Base-by-base conservation (phyloP, 352 stramenopile species). In the Plasmopara muralis region DNA sequence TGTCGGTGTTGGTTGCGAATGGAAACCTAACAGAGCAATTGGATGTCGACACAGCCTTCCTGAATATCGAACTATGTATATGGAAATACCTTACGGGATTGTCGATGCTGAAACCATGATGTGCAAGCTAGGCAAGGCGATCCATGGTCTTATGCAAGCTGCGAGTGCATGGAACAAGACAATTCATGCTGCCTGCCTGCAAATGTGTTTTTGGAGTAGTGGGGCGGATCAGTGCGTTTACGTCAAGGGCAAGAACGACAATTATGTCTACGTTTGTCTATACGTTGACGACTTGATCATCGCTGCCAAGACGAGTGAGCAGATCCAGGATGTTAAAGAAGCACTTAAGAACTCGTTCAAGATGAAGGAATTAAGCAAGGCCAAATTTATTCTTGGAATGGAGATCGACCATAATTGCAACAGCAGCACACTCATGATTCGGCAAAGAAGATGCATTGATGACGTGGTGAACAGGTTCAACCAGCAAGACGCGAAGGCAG, bases 131-230 rank as follows among this genome's bases (percentile, higher is more conserved):
- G 12, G 28, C 6, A 44, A 20, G 15, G 39, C 5, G 8, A 29
- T 10, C 15, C 28, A 29, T 20, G 39, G 10, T 44, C 7, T 44
- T 4, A 25, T 7, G 15, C 39, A 44, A 12, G 39, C 39, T 18
- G 39, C 39, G 28, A 44, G 39, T 28, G 39, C 39, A 18, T 44
- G n/a, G 12, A 44, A 44, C 39, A 44, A 44, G 39, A 44, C 16
- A 44, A 44, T 25, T 44, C 15, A 5, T 3, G 4, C 6, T 29
- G 39, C 16, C 5, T 44, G 20, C 39, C n/a, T 44, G 39, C 6
- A 25, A 5, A 44, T 18, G 8, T 5, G 16, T n/a, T n/a, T 20
- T 44, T 29, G 10, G 15, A 44, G 39, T 9, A 18, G 10, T 44
- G 39, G 12, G 6, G 39, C 39, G 39, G 39, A 29, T 15, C n/a